Evolutionary conservation across 495 filamentous ascomycete genomes (phyloP), one percentile per base, ranked within the genome.

Genomic region (Penicillium macrosclerotiorum): DNA sequence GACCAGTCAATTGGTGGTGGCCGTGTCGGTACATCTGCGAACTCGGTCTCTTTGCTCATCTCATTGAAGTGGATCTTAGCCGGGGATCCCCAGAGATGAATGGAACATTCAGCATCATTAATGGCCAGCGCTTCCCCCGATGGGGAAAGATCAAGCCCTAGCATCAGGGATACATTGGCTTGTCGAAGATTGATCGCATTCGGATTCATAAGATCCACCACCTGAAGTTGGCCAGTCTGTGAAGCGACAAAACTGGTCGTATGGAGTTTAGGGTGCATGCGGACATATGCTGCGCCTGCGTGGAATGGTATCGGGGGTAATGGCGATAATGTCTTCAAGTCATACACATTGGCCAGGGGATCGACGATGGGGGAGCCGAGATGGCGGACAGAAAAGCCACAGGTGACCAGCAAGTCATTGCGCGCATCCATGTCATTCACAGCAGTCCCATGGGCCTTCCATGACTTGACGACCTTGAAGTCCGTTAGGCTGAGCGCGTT

Each of bases 391-490:
- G 90, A 92, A 61, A 88, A 93, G n/a, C 93, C 93, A 63, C 93
- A 99, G 18, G 91, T 96, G 14, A 96, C 83, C 22, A 97, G 78
- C 49, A 89, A 89, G 57, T 96, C 90, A 50, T 88, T 85, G 43
- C 90, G 85, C 5, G 89, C 89, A 68, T 97, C 92, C 86, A 99
- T 95, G 59, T 96, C 90, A 59, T 88, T 92, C 51, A 97, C 86
- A 18, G 77, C 80, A 3, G 87, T 83, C 3, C 79, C 77, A 51
- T 97, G 91, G 4, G 91, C 89, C 51, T 89, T 86, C 88, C 92
- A 97, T 11, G 79, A 78, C 56, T 90, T 95, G 35, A 91, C 73
- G 11, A 94, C 70, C 24, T 79, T 77, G 48, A 96, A 86, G 39
- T 77, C 86, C 22, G 76, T 65, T 8, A 90, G 78, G 65, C 95